phyloP scores from a whole-genome alignment of 2,329 filamentous ascomycete genomes.

The Penicillium sp. region DNA sequence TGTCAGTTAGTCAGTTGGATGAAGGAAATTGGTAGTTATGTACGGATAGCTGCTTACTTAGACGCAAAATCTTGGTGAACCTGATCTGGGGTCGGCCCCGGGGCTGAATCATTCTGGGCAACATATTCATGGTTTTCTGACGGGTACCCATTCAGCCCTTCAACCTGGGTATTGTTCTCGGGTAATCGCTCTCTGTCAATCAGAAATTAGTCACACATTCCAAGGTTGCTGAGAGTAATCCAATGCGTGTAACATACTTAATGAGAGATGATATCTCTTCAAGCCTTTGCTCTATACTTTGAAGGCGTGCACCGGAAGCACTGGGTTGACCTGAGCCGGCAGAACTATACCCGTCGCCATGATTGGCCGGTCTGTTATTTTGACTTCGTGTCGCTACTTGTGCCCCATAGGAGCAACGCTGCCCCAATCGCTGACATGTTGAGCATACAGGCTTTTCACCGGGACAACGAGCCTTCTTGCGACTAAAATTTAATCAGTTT shows the following conservation, averaged over 20 bases:
- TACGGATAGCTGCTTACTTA: background rate
- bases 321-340: conserved; percentile 1
- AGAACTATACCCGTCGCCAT: background rate
- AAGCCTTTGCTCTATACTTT: conserved; percentile 23
- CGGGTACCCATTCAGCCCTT: background rate
- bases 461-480: conserved; percentile 29
- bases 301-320: conserved; percentile 12
- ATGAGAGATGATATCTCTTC: conserved; percentile 19
- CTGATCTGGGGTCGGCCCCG: background rate
- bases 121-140: background rate
- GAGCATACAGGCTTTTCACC: conserved; percentile 30
- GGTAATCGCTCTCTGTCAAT: background rate
- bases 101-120: background rate
- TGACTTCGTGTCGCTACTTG: conserved; percentile 6
- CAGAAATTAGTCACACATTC: background rate
- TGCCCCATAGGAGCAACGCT: conserved; percentile 21
- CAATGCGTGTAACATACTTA: background rate
- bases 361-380: background rate
- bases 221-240: too few relatives aligned
- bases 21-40: background rate
- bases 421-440: conserved; percentile 24
- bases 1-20: background rate
- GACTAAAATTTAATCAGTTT: conserved; percentile 8
- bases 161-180: background rate
- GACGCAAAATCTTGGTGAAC: background rate